Conservation (phyloP, 257 asterid genomes). For the Echium plantagineum region DNA sequence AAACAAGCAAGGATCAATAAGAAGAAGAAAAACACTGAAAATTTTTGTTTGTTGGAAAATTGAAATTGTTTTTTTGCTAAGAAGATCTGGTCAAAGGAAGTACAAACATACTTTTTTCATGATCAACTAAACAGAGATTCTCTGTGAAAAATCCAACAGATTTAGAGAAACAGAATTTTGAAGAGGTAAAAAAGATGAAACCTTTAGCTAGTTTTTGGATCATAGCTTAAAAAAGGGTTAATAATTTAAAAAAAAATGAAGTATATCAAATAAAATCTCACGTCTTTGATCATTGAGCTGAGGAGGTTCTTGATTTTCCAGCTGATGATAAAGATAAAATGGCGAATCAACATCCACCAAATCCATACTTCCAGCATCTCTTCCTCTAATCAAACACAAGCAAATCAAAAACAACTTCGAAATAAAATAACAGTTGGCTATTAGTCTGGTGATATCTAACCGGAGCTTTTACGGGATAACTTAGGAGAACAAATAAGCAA, state of each 20-base stretch:
- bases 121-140: slow-evolving; percentile 12
- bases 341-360: slow-evolving; percentile 88
- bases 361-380: slow-evolving; percentile 53
- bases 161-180: background rate
- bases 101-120: slow-evolving; percentile 34
- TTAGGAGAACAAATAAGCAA: background rate
- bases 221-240: background rate
- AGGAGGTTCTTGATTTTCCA: slow-evolving; percentile 58
- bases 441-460: too few species aligned
- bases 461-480: too few species aligned
- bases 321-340: slow-evolving; percentile 33
- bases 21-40: slow-evolving; percentile 5
- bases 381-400: slow-evolving; percentile 31
- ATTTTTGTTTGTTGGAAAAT: slow-evolving; percentile 7
- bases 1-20: slow-evolving; percentile 15
- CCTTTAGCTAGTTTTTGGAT: background rate
- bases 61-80: background rate
- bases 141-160: slow-evolving; percentile 30
- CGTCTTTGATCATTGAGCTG: slow-evolving; percentile 45
- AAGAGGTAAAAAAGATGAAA: background rate
- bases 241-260: background rate
- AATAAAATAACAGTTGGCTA: too few species aligned
- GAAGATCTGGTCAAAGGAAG: slow-evolving; percentile 54
- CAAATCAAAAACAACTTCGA: background rate
- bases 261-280: slow-evolving; percentile 6